phyloP scores from a whole-genome alignment of 495 filamentous ascomycete species.

The Talaromyces stipitatus region DNA sequence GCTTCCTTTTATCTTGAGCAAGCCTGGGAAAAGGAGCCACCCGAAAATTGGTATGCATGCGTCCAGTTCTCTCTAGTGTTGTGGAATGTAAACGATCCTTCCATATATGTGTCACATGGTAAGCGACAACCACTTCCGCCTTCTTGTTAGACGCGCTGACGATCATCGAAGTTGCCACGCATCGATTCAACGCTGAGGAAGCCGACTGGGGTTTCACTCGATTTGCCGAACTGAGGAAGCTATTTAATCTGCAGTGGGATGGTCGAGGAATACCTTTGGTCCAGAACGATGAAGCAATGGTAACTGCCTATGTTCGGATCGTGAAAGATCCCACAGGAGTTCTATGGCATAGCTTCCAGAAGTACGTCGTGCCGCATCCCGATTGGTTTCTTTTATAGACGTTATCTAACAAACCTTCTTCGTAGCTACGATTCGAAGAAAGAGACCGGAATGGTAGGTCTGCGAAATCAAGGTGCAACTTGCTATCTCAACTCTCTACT shows the following conservation, averaged over 20 bases:
- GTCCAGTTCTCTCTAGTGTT: slow-evolving; percentile 92
- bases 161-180: slow-evolving; percentile 52
- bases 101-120: slow-evolving; percentile 63
- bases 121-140: slow-evolving; percentile 10
- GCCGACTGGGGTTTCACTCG: slow-evolving; percentile 98
- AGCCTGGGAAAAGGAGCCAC: slow-evolving; percentile 63
- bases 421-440: slow-evolving; percentile 92
- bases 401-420: slow-evolving; percentile 13
- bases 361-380: slow-evolving; percentile 41
- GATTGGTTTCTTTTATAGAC: background rate
- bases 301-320: slow-evolving; percentile 89
- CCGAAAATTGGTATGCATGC: slow-evolving; percentile 91
- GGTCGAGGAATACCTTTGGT: slow-evolving; percentile 66
- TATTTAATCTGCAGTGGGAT: slow-evolving; percentile 69
- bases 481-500: slow-evolving; percentile 97
- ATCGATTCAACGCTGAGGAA: slow-evolving; percentile 91
- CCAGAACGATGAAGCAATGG: slow-evolving; percentile 75
- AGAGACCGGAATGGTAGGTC: slow-evolving; percentile 92
- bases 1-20: slow-evolving; percentile 97
- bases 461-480: slow-evolving; percentile 96
- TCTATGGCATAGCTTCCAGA: slow-evolving; percentile 97
- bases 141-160: background rate
- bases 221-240: slow-evolving; percentile 75
- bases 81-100: slow-evolving; percentile 86
- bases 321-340: slow-evolving; percentile 97